These are phyloP conservation scores for Chlamydomonas incerta DNA, from an alignment of 139 green algal genomes.

Conservation along the genomic window DNA sequence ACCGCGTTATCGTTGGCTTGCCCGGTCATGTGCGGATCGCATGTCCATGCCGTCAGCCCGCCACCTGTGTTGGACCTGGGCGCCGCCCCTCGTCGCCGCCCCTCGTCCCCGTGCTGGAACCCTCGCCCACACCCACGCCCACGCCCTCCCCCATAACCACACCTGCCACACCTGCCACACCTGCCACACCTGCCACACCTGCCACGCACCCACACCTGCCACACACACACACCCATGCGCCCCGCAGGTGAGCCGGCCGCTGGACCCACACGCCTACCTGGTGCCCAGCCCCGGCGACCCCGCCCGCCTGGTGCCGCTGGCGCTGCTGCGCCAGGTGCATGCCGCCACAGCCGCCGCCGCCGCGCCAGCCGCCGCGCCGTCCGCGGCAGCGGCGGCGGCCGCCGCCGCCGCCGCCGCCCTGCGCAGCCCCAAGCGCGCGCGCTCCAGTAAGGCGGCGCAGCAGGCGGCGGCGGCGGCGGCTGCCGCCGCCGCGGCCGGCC, in stretches of 20 bases:
- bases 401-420: background rate
- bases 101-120: no score
- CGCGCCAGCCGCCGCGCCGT: background rate
- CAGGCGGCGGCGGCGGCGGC: background rate
- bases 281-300: background rate
- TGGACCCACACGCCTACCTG: constrained; percentile 54
- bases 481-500: background rate
- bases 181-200: no score
- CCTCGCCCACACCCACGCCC: no score
- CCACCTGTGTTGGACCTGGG: no score
- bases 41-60: no score
- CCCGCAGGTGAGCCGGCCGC: constrained; percentile 29
- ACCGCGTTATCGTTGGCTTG: no score
- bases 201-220: no score
- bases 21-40: no score
- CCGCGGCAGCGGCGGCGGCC: constrained; percentile 1
- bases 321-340: background rate
- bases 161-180: no score
- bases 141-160: no score
- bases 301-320: constrained; percentile 23
- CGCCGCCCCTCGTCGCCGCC: no score
- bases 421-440: constrained; percentile 20
- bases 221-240: no score
- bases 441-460: background rate
- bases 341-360: background rate